These are phyloP conservation scores for Cytospora piceicola DNA, from an alignment of 2,329 filamentous ascomycete species.

Conservation along the genomic window DNA sequence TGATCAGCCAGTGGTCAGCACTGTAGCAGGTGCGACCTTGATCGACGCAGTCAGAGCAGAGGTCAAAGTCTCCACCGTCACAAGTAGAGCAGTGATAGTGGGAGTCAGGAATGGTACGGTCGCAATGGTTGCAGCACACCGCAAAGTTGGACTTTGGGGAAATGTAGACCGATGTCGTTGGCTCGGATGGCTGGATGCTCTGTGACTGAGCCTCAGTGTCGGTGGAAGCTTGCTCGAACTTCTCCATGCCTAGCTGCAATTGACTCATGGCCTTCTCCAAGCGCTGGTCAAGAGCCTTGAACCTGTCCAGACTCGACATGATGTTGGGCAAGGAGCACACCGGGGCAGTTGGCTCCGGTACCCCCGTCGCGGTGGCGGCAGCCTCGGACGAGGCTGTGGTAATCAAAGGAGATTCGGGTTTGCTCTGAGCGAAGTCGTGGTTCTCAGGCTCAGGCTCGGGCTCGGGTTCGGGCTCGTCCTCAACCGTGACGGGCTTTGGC, in stretches of 20 bases:
- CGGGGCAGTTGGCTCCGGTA: constrained; percentile 2
- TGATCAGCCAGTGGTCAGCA: constrained; percentile 90
- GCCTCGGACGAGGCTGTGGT: constrained; percentile 23
- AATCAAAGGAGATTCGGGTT: constrained; percentile 33
- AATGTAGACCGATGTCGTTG: constrained; percentile 13
- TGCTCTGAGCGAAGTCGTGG: constrained; percentile 23
- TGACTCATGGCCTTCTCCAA: constrained; percentile 24
- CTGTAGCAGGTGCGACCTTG: constrained; percentile 77
- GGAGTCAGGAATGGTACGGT: constrained; percentile 73
- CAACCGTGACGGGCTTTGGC: constrained; percentile 52
- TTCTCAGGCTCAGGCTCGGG: constrained; percentile 30
- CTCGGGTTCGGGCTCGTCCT: constrained; percentile 50
- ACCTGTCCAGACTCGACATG: constrained; percentile 16
- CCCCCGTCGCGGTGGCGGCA: constrained; percentile 5
- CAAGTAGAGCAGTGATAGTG: constrained; percentile 97
- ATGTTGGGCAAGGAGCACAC: neutral
- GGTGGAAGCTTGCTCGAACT: constrained; percentile 18
- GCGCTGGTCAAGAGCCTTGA: constrained; percentile 8
- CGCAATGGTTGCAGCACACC: constrained; percentile 94
- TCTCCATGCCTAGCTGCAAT: constrained; percentile 23
- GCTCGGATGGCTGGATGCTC: constrained; percentile 1
- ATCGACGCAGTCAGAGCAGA: constrained; percentile 80
- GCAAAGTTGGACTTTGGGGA: constrained; percentile 60
- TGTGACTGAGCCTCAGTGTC: constrained; percentile 3
- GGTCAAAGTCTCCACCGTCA: constrained; percentile 90